These are phyloP conservation scores for Coniochaeta prunicola DNA, from an alignment of 2,329 filamentous ascomycete species.

Conservation along the genomic window DNA sequence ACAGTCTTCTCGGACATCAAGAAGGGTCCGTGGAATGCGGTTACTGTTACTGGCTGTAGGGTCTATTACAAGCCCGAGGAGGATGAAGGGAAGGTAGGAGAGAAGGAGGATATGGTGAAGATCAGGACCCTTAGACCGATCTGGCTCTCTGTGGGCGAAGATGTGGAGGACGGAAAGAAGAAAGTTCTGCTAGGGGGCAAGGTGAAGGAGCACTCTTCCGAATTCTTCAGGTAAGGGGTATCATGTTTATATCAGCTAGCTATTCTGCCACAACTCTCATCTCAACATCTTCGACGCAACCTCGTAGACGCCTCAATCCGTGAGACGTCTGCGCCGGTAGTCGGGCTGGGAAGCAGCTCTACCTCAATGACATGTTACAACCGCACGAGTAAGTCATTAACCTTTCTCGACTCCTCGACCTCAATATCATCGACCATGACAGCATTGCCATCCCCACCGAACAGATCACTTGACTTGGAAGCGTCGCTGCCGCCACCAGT, in stretches of 20 bases:
- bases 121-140: not conserved
- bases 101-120: conserved; percentile 1
- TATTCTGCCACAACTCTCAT: not conserved
- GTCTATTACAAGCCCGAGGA: conserved; percentile 27
- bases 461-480: conserved; percentile 1
- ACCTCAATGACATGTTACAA: not conserved
- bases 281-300: not conserved
- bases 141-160: not conserved
- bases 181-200: not conserved
- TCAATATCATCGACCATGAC: conserved; percentile 26
- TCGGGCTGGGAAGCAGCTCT: too few species aligned
- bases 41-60: conserved; percentile 30
- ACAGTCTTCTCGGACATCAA: too few species aligned
- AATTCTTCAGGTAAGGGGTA: not conserved
- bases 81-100: conserved; percentile 7
- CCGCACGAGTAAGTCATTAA: conserved; percentile 11
- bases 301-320: not conserved
- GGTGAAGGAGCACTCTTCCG: conserved; percentile 8
- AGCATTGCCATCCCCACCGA: conserved; percentile 14
- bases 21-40: conserved; percentile 29
- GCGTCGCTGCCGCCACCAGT: not conserved
- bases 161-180: conserved; percentile 7
- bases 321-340: not conserved
- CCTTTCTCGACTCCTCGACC: conserved; percentile 31
- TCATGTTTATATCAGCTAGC: not conserved